A percentile compares a stretch with the other conserved stretches of the same genome.
phyloP scores from a whole-genome alignment of 345 rosid species.

The Gossypium turneri region DNA sequence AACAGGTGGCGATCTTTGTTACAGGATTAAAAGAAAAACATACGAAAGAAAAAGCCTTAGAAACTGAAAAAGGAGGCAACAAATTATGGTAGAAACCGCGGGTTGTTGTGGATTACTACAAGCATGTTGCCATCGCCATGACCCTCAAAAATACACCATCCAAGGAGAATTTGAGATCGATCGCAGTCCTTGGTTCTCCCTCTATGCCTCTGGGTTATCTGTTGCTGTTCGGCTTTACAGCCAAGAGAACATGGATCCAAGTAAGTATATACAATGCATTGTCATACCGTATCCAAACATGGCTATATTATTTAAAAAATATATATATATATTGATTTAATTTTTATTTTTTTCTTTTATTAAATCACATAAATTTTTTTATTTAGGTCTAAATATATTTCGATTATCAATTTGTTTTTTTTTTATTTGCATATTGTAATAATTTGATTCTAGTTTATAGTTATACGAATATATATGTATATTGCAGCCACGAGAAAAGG shows the following conservation, averaged over 20 bases:
- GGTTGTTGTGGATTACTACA: neutral
- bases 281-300: too few relatives aligned
- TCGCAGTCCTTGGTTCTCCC: neutral
- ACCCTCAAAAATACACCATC: neutral
- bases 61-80: neutral
- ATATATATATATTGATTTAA: too few relatives aligned
- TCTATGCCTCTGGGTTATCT: neutral
- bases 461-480: too few relatives aligned
- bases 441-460: too few relatives aligned
- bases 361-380: too few relatives aligned
- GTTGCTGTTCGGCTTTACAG: neutral
- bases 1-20: too few relatives aligned
- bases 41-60: too few relatives aligned
- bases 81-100: neutral
- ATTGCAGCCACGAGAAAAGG: constrained; percentile 39
- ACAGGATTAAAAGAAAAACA: neutral
- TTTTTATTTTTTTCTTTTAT: too few relatives aligned
- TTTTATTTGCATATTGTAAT: too few relatives aligned
- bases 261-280: neutral
- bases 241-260: neutral
- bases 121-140: neutral
- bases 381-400: too few relatives aligned
- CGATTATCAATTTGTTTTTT: too few relatives aligned
- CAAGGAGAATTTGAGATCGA: neutral
- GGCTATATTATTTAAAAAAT: too few relatives aligned